Evolutionary conservation across 2,329 filamentous ascomycete genomes (phyloP).

Genomic region (Verticillium albo-atrum): DNA sequence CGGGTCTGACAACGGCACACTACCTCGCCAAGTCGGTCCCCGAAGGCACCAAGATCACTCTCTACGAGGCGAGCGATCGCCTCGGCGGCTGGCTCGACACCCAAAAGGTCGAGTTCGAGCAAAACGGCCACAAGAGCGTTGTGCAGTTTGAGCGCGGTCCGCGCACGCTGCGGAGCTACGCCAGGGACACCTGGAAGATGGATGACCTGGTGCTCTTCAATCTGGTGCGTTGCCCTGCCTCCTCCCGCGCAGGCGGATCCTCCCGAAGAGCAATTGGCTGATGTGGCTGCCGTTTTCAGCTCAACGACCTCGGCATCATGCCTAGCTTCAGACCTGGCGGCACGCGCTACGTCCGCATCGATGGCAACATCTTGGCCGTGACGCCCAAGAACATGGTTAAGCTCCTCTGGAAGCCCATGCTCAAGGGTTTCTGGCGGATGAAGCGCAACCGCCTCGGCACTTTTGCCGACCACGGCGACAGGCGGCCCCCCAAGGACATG

Average conservation of each 20-base stretch:
- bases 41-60: slow-evolving; percentile 60
- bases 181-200: slow-evolving; percentile 33
- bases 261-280: not conserved
- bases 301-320: slow-evolving; percentile 36
- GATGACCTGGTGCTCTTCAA: slow-evolving; percentile 65
- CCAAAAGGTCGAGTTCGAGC: slow-evolving; percentile 51
- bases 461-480: not conserved
- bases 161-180: slow-evolving; percentile 62
- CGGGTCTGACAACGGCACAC: slow-evolving; percentile 74
- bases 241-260: slow-evolving; percentile 12
- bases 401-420: slow-evolving; percentile 22
- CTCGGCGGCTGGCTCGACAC: slow-evolving; percentile 84
- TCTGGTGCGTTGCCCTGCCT: slow-evolving; percentile 50
- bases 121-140: slow-evolving; percentile 46
- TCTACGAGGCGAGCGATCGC: slow-evolving; percentile 69
- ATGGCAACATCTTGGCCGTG: slow-evolving; percentile 54
- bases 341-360: slow-evolving; percentile 79
- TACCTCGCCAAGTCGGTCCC: slow-evolving; percentile 68
- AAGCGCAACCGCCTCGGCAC: slow-evolving; percentile 1
- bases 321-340: slow-evolving; percentile 44
- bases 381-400: slow-evolving; percentile 9
- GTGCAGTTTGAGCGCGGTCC: slow-evolving; percentile 83
- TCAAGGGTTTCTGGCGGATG: not conserved
- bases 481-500: slow-evolving; percentile 51
- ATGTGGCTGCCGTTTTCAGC: not conserved